Conservation (phyloP, 306 rosid genomes). For the Glycine soja region DNA sequence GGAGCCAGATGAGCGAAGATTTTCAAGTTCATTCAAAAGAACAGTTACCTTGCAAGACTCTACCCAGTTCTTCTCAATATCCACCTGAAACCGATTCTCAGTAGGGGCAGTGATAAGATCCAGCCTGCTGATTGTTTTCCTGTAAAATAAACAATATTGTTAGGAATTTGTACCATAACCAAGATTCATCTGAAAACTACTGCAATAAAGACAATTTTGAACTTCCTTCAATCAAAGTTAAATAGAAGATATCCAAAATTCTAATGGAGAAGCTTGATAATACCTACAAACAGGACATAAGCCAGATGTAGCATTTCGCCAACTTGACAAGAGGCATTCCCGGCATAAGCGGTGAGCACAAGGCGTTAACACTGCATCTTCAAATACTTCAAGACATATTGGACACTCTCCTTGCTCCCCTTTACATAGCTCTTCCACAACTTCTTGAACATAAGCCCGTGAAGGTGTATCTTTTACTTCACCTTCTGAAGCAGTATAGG, state of each 20-base stretch:
- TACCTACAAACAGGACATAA: constrained; percentile 99
- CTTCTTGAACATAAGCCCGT: constrained; percentile 88
- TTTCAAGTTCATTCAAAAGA: constrained; percentile 84
- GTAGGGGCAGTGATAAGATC: constrained; percentile 96
- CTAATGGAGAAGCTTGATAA: constrained; percentile 42
- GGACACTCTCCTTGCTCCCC: constrained; percentile 97
- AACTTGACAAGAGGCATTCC: constrained; percentile 91
- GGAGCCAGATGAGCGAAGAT: constrained; percentile 72
- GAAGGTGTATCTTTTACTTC: constrained; percentile 77
- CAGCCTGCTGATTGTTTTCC: constrained; percentile 73
- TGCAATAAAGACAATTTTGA: constrained; percentile 19
- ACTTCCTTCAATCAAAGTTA: constrained; percentile 12
- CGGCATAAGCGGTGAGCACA: constrained; percentile 97
- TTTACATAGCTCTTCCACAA: constrained; percentile 82
- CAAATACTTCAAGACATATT: constrained; percentile 96
- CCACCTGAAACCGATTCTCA: constrained; percentile 85
- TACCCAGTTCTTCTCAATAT: constrained; percentile 92
- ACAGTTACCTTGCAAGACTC: constrained; percentile 79
- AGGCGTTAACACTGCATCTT: constrained; percentile 94
- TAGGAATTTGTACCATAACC: constrained; percentile 8
- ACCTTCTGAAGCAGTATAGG: constrained; percentile 59
- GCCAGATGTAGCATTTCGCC: constrained; percentile 82
- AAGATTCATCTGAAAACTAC: constrained; percentile 30
- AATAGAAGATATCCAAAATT: constrained; percentile 39
- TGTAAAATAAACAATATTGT: constrained; percentile 45